Evolutionary conservation across 495 filamentous ascomycete species (phyloP).

Genomic region (Penicillium nucicola): DNA sequence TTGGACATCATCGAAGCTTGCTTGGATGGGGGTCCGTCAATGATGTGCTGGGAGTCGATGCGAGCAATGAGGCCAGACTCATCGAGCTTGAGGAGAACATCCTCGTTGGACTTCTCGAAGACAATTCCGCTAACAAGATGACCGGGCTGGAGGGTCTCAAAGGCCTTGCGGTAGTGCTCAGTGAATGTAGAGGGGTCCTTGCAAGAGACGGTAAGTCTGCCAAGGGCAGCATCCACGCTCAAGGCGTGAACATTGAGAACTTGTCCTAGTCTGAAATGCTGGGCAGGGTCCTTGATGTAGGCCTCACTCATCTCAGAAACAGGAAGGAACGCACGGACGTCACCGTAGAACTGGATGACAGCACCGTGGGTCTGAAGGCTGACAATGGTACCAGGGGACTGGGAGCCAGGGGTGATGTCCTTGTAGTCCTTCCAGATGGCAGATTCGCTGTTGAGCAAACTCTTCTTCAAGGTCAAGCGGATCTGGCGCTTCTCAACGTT

Average conservation of each 20-base stretch:
- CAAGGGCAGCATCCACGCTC: conserved; percentile 66
- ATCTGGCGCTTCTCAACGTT: conserved; percentile 73
- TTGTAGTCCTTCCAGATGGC: conserved; percentile 72
- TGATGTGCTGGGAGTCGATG: conserved; percentile 71
- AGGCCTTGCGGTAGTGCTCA: conserved; percentile 67
- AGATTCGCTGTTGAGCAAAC: conserved; percentile 81
- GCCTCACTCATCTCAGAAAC: conserved; percentile 97
- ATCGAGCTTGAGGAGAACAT: conserved; percentile 71
- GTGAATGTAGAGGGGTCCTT: conserved; percentile 79
- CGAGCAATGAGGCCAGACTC: conserved; percentile 70
- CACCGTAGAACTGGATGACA: conserved; percentile 88
- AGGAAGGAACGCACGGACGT: conserved; percentile 78
- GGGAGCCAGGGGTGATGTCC: conserved; percentile 62
- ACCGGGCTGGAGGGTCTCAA: conserved; percentile 68
- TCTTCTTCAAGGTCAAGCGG: conserved; percentile 91
- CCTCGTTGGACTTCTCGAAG: conserved; percentile 78
- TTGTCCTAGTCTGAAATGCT: conserved; percentile 88
- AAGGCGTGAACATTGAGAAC: conserved; percentile 83
- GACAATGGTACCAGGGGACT: conserved; percentile 80
- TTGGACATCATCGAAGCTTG: conserved; percentile 69
- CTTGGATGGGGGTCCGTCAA: conserved; percentile 76
- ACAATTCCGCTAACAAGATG: conserved; percentile 72
- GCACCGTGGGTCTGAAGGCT: conserved; percentile 75
- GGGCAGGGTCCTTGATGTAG: conserved; percentile 80
- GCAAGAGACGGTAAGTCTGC: conserved; percentile 83